A percentile compares a stretch with the other conserved stretches of the same genome.
phyloP scores from a whole-genome alignment of 768 basidiomycete species.

The Tephrocybe sp. region DNA sequence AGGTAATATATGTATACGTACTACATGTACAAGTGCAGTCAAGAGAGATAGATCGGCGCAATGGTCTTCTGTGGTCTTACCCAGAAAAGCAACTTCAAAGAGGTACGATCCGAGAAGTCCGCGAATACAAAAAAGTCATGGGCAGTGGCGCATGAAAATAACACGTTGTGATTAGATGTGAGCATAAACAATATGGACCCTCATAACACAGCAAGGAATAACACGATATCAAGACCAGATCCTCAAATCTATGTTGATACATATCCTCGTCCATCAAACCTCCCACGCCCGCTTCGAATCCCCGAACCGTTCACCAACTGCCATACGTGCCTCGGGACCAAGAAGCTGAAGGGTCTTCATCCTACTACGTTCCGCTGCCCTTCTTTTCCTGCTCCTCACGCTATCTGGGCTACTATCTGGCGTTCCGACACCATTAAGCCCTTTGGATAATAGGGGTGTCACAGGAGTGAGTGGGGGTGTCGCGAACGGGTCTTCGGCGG shows the following conservation, averaged over 20 bases:
- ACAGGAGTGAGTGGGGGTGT: conserved; percentile 12
- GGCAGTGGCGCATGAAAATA: neutral
- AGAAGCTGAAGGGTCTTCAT: conserved; percentile 13
- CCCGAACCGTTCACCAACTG: conserved; percentile 6
- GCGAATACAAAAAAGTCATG: too few species aligned
- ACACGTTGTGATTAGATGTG: neutral
- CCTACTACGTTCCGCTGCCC: conserved; percentile 4
- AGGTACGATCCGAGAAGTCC: neutral
- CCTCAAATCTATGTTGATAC: neutral
- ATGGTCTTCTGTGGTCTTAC: neutral
- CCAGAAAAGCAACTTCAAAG: neutral
- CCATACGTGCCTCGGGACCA: conserved; percentile 11
- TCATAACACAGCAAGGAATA: too few species aligned
- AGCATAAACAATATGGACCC: too few species aligned
- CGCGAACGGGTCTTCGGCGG: conserved; percentile 8
- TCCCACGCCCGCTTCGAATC: conserved; percentile 2
- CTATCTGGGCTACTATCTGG: conserved; percentile 2
- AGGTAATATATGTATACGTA: neutral
- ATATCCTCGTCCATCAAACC: neutral
- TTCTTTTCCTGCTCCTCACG: conserved; percentile 3
- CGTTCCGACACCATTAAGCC: neutral
- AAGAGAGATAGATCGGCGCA: neutral
- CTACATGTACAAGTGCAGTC: neutral
- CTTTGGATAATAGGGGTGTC: conserved; percentile 1
- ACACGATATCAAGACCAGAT: neutral